These are phyloP conservation scores for Citeromyces siamensis DNA, from an alignment of 1,139 yeast species.

Conservation along the genomic window DNA sequence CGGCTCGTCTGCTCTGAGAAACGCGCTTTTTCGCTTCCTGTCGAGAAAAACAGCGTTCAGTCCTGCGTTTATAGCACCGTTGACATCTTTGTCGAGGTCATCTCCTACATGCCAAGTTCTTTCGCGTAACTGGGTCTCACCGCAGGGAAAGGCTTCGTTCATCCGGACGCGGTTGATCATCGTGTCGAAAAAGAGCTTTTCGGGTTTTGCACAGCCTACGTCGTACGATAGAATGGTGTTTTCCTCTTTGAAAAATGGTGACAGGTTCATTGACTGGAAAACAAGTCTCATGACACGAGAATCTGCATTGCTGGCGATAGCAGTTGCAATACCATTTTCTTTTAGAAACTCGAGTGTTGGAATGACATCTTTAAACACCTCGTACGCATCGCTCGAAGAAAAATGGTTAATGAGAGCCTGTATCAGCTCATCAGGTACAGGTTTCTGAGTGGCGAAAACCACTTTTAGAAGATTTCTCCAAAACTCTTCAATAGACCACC, in stretches of 20 bases:
- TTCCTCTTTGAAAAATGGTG: slow-evolving; percentile 24
- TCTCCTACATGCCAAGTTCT: slow-evolving; percentile 60
- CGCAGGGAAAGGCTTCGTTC: not conserved
- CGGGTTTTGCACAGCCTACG: slow-evolving; percentile 40
- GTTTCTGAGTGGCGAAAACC: slow-evolving; percentile 19
- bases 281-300: slow-evolving; percentile 28
- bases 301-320: slow-evolving; percentile 52
- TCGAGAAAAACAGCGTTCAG: slow-evolving; percentile 43
- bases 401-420: slow-evolving; percentile 20
- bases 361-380: slow-evolving; percentile 38
- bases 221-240: slow-evolving; percentile 41
- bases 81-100: slow-evolving; percentile 36
- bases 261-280: slow-evolving; percentile 30
- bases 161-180: not conserved
- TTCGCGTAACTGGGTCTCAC: slow-evolving; percentile 11
- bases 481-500: slow-evolving; percentile 29
- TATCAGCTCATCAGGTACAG: slow-evolving; percentile 24
- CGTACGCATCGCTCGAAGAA: slow-evolving; percentile 37
- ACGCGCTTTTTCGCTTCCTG: slow-evolving; percentile 3
- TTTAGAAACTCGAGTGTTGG: slow-evolving; percentile 28
- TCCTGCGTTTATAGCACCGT: slow-evolving; percentile 41
- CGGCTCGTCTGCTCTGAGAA: slow-evolving; percentile 2
- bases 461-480: slow-evolving; percentile 40
- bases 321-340: slow-evolving; percentile 22
- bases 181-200: slow-evolving; percentile 29